phyloP scores from a whole-genome alignment of 2,329 filamentous ascomycete species.

The Amauroascus niger region DNA sequence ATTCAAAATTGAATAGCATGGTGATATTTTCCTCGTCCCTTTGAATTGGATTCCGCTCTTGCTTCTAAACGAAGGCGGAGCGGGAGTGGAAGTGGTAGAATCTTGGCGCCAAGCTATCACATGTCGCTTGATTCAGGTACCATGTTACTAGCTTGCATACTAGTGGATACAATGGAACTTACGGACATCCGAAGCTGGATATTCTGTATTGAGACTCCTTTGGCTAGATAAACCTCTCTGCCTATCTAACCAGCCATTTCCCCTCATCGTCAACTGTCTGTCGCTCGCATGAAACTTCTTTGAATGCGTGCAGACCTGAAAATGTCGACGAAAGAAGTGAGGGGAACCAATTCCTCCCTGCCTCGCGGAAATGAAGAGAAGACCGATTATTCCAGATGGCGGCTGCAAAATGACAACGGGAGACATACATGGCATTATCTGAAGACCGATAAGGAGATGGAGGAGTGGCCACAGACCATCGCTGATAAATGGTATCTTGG shows the following conservation, averaged over 20 bases:
- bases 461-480: conserved; percentile 72
- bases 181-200: not conserved
- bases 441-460: conserved; percentile 56
- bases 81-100: too few species aligned
- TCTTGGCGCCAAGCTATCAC: not conserved
- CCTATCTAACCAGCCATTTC: too few species aligned
- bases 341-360: not conserved
- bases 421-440: conserved; percentile 93
- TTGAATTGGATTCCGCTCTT: too few species aligned
- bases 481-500: conserved; percentile 89
- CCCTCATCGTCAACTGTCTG: not conserved
- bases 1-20: too few species aligned
- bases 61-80: too few species aligned
- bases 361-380: conserved; percentile 27
- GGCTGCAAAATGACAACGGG: conserved; percentile 70
- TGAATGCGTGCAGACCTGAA: not conserved
- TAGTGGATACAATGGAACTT: not conserved
- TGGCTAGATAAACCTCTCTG: too few species aligned
- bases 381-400: conserved; percentile 77
- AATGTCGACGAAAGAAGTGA: not conserved
- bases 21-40: too few species aligned
- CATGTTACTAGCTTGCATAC: not conserved
- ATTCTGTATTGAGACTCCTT: too few species aligned
- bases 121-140: not conserved
- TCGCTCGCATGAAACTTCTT: not conserved